Evolutionary conservation across 164 flowering plant species (phyloP), one percentile per base, ranked within the genome.

Genomic region (Liriodendron chinense): DNA sequence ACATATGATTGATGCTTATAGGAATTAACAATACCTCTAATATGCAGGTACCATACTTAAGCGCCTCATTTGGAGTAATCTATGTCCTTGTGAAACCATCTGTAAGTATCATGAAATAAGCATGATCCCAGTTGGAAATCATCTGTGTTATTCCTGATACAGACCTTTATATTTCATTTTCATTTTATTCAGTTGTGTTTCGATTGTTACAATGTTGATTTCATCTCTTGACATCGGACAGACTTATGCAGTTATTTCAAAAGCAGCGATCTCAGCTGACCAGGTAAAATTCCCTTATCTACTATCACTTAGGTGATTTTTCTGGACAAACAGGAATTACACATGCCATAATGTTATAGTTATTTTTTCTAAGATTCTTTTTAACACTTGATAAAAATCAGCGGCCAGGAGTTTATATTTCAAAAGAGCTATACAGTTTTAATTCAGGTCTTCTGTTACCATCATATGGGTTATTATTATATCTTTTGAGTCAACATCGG

Each of bases 201-300:
- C 47, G 21, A 13, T n/a, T 22, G 13, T 49, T 8, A 50, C 12
- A 22, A 49, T 10, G 65, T 47, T 65, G 57, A 22, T 59, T 22
- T 70, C 14, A 23, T 77, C 53, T 69, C 10, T 71, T 72, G 57
- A 53, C 73, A 49, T 68, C n/a, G 75, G 21, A 71, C 91, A 94
- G 97, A 92, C 92, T 65, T 92, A 88, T 80, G 95, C 94, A 69
- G 81, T 94, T 61, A 90, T 94, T 76, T 94, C 98, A 63, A 88
- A 86, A 73, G 95, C 88, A 78, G 78, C 94, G 71, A 82, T 83
- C 80, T 86, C 93, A 49, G 70, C 76, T 61, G 77, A 92, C 84
- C 98, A 92, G 97, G 98, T 94, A 65, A 9, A 34, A 14, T 49
- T 10, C 70, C 73, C 72, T 43, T 68, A 56, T 16, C 47, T 23